phyloP scores from a whole-genome alignment of 495 filamentous ascomycete genomes.

The Choiromyces venosus region DNA sequence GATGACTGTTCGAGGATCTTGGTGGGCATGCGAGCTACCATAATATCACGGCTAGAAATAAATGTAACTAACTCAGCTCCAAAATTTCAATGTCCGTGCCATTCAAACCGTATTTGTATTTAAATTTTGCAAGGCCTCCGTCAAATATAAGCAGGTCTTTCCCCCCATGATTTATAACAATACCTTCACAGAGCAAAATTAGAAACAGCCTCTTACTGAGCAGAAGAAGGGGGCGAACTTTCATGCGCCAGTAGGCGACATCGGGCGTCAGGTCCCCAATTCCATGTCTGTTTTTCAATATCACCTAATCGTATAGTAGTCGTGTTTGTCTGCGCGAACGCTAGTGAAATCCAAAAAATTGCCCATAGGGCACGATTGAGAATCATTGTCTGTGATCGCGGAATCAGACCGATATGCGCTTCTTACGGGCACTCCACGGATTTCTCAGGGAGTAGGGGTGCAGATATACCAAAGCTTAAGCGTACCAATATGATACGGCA shows the following conservation, averaged over 20 bases:
- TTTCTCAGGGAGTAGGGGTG: neutral
- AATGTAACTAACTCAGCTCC: slow-evolving; percentile 18
- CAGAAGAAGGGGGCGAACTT: slow-evolving; percentile 4
- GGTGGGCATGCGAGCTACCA: neutral
- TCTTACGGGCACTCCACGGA: neutral
- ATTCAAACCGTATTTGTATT: neutral
- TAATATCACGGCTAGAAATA: neutral
- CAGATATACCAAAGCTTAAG: neutral
- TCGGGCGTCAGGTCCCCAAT: slow-evolving; percentile 15
- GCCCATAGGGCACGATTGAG: neutral
- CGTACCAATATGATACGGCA: neutral
- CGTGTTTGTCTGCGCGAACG: neutral
- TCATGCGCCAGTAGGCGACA: slow-evolving; percentile 19
- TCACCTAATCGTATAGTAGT: neutral
- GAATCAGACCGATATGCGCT: neutral
- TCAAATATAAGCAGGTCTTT: slow-evolving; percentile 21
- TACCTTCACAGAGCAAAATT: slow-evolving; percentile 3
- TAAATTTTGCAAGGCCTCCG: slow-evolving; percentile 15
- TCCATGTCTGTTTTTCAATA: slow-evolving; percentile 10
- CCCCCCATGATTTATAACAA: slow-evolving; percentile 3
- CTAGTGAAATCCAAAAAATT: neutral
- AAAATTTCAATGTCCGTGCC: slow-evolving; percentile 3
- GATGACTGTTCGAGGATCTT: slow-evolving; percentile 24
- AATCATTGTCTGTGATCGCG: neutral
- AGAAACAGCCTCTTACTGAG: neutral